Base-by-base conservation (phyloP, 2,329 filamentous ascomycete species). In the Neocucurbitaria cava region DNA sequence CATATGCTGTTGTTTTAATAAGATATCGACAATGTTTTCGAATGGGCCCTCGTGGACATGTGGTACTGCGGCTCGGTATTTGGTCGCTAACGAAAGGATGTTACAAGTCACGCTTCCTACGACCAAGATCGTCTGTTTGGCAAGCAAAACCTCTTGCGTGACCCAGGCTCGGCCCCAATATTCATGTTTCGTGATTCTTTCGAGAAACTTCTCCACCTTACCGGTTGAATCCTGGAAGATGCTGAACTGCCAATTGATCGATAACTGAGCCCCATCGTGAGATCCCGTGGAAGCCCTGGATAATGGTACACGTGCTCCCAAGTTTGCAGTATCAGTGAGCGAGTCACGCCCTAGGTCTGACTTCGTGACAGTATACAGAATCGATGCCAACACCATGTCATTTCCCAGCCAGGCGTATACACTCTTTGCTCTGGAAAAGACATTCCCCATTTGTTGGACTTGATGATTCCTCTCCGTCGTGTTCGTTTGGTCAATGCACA, bases 401-500 rank as follows among this genome's bases (percentile, higher is more conserved):
- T 39, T 31, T 3, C 48, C 48, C 7, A 51, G 28, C 48, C 48
- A 51, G 17, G 24, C 13, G 23, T 45, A n/a, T 31, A 51, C 41
- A 11, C 15, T 40, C 6, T 31, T 21, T 7, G 33, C 33, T 45
- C 10, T 46, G 17, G 23, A 40, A 39, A 62, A 69, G 15, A 69
- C 65, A 30, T 28, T 38, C 17, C 58, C 57, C 59, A 69, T 69
- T 18, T 67, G 61, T 21, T 58, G 47, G 9, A 69, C 65, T 43
- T 68, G 65, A 15, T 64, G 57, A 26, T 59, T 62, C 35, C 58
- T 57, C 46, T 69, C 65, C 18, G 43, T 20, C 5, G 52, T 43
- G 40, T 64, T 56, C 3, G 26, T 38, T 52, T 71, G 68, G 28
- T 69, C 54, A 21, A 71, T 65, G 15, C 62, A 70, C 13, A 69